Conservation (phyloP, 2,329 filamentous ascomycete species). For the Zarea fungicola region DNA sequence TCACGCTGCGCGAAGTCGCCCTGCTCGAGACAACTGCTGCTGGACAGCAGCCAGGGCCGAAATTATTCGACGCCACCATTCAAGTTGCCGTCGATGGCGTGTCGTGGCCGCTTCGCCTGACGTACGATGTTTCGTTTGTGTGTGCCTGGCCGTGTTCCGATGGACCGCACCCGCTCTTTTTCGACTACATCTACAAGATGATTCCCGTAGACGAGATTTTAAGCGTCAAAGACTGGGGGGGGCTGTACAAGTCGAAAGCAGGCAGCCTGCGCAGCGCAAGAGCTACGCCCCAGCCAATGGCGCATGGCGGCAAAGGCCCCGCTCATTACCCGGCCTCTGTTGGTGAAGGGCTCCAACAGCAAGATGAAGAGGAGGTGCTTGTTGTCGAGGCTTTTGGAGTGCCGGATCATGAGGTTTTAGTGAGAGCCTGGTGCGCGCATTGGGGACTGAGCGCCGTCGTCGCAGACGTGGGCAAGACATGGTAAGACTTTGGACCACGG, state of each 20-base stretch:
- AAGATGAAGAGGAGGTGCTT: constrained; percentile 60
- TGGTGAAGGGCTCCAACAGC: constrained; percentile 28
- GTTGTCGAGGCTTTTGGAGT: constrained; percentile 70
- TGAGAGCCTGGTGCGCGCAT: constrained; percentile 70
- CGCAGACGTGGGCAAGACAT: constrained; percentile 64
- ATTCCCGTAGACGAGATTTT: constrained; percentile 62
- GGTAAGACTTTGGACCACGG: constrained; percentile 35
- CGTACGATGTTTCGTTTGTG: constrained; percentile 62
- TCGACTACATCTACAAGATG: constrained; percentile 59
- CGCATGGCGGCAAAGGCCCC: constrained; percentile 19
- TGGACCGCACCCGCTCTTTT: constrained; percentile 65
- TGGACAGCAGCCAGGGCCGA: constrained; percentile 29
- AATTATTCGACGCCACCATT: constrained; percentile 55
- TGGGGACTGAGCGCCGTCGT: constrained; percentile 68
- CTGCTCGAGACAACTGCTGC: constrained; percentile 11
- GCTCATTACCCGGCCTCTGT: constrained; percentile 3
- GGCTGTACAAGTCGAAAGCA: constrained; percentile 29
- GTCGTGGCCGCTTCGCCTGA: constrained; percentile 58
- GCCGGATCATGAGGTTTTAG: constrained; percentile 70
- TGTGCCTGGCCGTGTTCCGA: constrained; percentile 59
- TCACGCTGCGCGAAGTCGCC: constrained; percentile 49
- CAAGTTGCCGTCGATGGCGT: constrained; percentile 60
- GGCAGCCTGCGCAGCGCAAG: constrained; percentile 25
- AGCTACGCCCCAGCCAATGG: constrained; percentile 30
- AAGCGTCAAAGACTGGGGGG: constrained; percentile 60